Evolutionary conservation across 2,329 filamentous ascomycete species (phyloP).

Genomic region (Teratosphaeria epicoccoides): DNA sequence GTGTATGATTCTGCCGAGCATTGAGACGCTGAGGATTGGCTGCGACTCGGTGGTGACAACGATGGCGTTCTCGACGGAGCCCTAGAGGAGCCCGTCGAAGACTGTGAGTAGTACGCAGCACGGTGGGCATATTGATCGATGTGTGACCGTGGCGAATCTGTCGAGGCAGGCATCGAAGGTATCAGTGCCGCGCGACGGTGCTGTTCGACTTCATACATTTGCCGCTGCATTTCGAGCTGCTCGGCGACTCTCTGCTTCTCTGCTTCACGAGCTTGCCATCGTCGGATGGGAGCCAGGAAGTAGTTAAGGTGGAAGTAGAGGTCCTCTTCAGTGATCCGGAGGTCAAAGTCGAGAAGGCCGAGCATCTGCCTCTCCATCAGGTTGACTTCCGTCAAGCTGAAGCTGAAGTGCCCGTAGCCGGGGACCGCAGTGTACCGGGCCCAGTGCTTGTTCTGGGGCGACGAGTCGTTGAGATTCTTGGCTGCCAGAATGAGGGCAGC

Average conservation of each 20-base stretch:
- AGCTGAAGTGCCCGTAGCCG: conserved; percentile 68
- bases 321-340: conserved; percentile 73
- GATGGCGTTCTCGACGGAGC: conserved; percentile 39
- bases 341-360: conserved; percentile 88
- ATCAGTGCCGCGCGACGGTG: conserved; percentile 16
- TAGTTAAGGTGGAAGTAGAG: conserved; percentile 77
- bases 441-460: conserved; percentile 99
- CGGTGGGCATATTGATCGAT: conserved; percentile 18
- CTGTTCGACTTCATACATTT: conserved; percentile 29
- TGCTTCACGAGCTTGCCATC: conserved; percentile 43
- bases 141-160: conserved; percentile 26
- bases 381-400: conserved; percentile 92
- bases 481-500: conserved; percentile 75
- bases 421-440: conserved; percentile 77
- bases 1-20: conserved; percentile 25
- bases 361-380: conserved; percentile 99
- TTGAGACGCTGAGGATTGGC: conserved; percentile 26
- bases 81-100: conserved; percentile 20
- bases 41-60: conserved; percentile 37
- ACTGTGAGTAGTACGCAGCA: conserved; percentile 17
- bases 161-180: neutral
- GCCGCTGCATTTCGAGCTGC: conserved; percentile 26
- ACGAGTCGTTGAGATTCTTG: conserved; percentile 98
- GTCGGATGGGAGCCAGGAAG: conserved; percentile 77
- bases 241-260: conserved; percentile 40